Evolutionary conservation across 345 rosid genomes (phyloP).

Genomic region (Streptanthus diversifolius): DNA sequence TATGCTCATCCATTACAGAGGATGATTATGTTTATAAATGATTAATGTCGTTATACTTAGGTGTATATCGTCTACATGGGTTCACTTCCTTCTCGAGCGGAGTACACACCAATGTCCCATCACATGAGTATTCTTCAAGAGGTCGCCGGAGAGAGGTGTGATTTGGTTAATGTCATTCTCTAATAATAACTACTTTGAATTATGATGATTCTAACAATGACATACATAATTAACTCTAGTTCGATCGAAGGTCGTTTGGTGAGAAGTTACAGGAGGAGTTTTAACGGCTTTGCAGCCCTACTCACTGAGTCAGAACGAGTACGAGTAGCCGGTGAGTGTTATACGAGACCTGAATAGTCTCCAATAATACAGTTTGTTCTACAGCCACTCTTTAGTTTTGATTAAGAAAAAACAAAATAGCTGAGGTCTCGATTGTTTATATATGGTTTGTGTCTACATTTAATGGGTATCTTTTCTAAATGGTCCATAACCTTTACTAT

Average conservation of each 20-base stretch:
- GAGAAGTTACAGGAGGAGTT: conserved; percentile 53
- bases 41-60: not conserved
- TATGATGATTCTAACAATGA: not conserved
- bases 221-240: conserved; percentile 8
- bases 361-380: not conserved
- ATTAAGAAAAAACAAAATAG: not conserved
- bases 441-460: not conserved
- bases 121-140: conserved; percentile 41
- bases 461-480: not conserved
- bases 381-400: not conserved
- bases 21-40: not conserved
- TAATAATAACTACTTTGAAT: not conserved
- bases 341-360: not conserved
- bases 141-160: conserved; percentile 25
- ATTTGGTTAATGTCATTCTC: not conserved
- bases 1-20: not conserved
- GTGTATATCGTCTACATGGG: conserved; percentile 32
- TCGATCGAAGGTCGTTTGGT: conserved; percentile 33
- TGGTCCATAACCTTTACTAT: not conserved
- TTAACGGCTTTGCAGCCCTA: conserved; percentile 57
- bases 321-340: conserved; percentile 42
- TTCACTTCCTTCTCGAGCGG: conserved; percentile 12
- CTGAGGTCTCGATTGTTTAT: not conserved
- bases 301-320: conserved; percentile 46
- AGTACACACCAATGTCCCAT: conserved; percentile 29